phyloP scores from a whole-genome alignment of 768 basidiomycete genomes.

The Kockovaella imperatae region DNA sequence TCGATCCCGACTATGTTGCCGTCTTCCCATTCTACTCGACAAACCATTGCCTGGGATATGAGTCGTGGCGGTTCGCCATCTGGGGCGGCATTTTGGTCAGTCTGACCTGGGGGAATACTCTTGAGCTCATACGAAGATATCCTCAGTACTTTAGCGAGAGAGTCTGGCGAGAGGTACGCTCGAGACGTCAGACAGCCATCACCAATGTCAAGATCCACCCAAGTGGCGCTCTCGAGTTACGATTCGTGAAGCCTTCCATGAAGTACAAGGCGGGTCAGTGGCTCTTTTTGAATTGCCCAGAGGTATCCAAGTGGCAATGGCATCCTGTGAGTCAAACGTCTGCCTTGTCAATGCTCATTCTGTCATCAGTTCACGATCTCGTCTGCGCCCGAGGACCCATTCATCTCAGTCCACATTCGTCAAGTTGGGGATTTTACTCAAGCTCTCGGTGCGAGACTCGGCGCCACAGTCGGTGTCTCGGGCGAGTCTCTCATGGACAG shows the following conservation, averaged over 20 bases:
- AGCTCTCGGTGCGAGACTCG: conserved; percentile 75
- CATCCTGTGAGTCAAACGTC: conserved; percentile 66
- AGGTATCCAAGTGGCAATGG: conserved; percentile 78
- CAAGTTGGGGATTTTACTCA: conserved; percentile 56
- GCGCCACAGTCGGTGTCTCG: conserved; percentile 41
- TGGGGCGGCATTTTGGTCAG: conserved; percentile 67
- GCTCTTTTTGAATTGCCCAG: conserved; percentile 50
- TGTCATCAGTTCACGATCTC: conserved; percentile 78
- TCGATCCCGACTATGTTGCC: conserved; percentile 59
- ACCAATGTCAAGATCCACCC: conserved; percentile 84
- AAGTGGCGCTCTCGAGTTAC: conserved; percentile 85
- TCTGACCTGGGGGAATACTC: not conserved
- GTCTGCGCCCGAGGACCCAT: conserved; percentile 88
- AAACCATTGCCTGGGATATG: conserved; percentile 81
- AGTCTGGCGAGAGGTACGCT: conserved; percentile 72
- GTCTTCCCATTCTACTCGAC: conserved; percentile 83
- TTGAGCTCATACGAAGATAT: not conserved
- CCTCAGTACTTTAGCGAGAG: conserved; percentile 71
- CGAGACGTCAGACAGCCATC: conserved; percentile 65
- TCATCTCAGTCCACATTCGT: conserved; percentile 83
- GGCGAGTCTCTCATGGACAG: conserved; percentile 6
- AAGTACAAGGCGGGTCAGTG: conserved; percentile 57
- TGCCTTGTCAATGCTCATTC: not conserved
- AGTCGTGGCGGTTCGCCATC: conserved; percentile 82
- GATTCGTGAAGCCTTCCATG: conserved; percentile 84